Percentiles rank a stretch among this genome's conserved stretches.
These are phyloP conservation scores for Hymenochaete sp. DNA, from an alignment of 1,284 basidiomycete species.

Conservation along the genomic window DNA sequence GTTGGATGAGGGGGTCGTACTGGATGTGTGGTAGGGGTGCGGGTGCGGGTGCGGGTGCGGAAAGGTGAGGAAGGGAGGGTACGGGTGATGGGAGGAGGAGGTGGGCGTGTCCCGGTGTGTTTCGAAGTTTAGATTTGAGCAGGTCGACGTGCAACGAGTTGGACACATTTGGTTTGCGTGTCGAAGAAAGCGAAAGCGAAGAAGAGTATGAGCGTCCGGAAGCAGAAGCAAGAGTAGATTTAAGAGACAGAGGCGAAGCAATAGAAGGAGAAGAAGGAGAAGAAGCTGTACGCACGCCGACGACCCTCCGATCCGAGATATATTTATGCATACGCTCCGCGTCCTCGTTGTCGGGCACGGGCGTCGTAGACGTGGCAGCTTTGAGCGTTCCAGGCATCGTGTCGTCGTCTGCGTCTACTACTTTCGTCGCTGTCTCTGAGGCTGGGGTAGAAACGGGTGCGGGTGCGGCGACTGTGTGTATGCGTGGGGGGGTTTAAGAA, in stretches of 20 bases:
- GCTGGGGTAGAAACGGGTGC: neutral
- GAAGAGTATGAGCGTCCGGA: neutral
- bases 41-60: conserved; percentile 8
- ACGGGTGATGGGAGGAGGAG: too few relatives aligned
- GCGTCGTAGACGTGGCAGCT: conserved; percentile 3
- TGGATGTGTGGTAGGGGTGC: conserved; percentile 26
- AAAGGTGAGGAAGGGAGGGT: too few relatives aligned
- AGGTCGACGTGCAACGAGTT: too few relatives aligned
- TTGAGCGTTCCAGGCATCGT: conserved; percentile 12
- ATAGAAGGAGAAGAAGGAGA: conserved; percentile 8
- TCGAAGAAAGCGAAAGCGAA: too few relatives aligned
- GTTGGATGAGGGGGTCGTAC: conserved; percentile 92
- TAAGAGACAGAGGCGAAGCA: neutral
- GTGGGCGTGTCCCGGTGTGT: too few relatives aligned
- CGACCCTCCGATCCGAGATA: conserved; percentile 63
- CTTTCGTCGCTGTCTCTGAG: neutral
- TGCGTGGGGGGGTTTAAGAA: neutral
- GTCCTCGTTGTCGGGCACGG: conserved; percentile 40
- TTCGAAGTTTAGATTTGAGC: too few relatives aligned
- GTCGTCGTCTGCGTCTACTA: neutral
- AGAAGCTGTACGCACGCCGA: conserved; percentile 44
- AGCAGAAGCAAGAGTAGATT: neutral
- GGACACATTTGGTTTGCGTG: too few relatives aligned
- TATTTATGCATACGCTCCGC: conserved; percentile 53
- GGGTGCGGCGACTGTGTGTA: neutral